Percentiles rank a stretch among this genome's conserved stretches.
Evolutionary conservation across 2,329 filamentous ascomycete genomes (phyloP).

Genomic region (Hypoxylon sp.): DNA sequence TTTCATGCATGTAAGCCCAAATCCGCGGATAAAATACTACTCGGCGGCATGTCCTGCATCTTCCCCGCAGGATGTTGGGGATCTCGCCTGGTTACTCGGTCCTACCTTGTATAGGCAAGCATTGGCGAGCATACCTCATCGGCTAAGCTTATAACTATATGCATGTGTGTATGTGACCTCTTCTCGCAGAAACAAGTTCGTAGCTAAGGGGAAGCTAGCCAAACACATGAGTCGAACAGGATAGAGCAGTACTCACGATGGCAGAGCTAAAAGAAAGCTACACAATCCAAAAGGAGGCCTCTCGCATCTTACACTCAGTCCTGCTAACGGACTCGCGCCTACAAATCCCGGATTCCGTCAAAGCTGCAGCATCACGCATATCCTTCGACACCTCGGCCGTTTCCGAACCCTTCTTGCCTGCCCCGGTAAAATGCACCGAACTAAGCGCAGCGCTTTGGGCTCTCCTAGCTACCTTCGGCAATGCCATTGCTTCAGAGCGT

Average conservation of each 20-base stretch:
- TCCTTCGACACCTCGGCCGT: conserved; percentile 49
- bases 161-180: not conserved
- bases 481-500: conserved; percentile 47
- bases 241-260: conserved; percentile 19
- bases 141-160: too few relatives aligned
- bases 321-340: conserved; percentile 49
- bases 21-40: conserved; percentile 40
- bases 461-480: conserved; percentile 52
- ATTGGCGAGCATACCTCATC: not conserved
- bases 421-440: conserved; percentile 53
- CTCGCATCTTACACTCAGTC: conserved; percentile 49
- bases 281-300: conserved; percentile 52
- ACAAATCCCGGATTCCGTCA: conserved; percentile 47
- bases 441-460: conserved; percentile 53
- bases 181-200: not conserved
- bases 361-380: conserved; percentile 43
- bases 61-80: conserved; percentile 34
- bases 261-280: conserved; percentile 36
- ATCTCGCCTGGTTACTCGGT: not conserved
- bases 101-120: conserved; percentile 4
- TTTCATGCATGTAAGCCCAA: conserved; percentile 3
- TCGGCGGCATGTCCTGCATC: conserved; percentile 11
- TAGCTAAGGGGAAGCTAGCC: not conserved
- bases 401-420: conserved; percentile 49
- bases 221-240: not conserved